Percentiles rank a stretch among this genome's conserved stretches.
These are phyloP conservation scores for Colletotrichum musae DNA, from an alignment of 2,329 filamentous ascomycete genomes.

Conservation along the genomic window DNA sequence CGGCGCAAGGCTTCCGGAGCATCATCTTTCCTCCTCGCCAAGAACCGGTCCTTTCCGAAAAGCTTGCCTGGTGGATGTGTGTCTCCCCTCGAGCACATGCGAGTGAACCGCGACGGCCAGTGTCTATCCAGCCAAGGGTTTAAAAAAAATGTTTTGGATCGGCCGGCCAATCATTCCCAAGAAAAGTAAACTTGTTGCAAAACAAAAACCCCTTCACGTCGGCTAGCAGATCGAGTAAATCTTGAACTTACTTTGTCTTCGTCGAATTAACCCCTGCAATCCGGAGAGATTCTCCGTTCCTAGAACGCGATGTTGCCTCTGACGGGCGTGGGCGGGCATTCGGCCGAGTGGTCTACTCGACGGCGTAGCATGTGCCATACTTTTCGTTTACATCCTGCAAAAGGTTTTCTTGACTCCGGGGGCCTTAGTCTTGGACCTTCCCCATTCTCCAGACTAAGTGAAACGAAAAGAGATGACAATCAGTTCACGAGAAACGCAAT, in stretches of 20 bases:
- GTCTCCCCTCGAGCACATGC: too few species aligned
- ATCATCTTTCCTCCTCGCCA: too few species aligned
- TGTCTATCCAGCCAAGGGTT: too few species aligned
- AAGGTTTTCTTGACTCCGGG: not conserved
- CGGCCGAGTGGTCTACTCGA: not conserved
- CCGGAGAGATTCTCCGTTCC: not conserved
- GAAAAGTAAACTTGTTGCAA: too few species aligned
- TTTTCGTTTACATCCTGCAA: not conserved
- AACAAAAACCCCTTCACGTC: too few species aligned
- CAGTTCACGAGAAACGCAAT: too few species aligned
- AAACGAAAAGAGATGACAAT: not conserved
- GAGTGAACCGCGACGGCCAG: too few species aligned
- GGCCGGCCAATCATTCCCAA: too few species aligned
- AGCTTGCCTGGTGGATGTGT: too few species aligned
- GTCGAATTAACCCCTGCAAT: not conserved
- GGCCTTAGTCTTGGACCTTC: conserved; percentile 3
- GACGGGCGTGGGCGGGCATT: not conserved
- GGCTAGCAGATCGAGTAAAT: not conserved
- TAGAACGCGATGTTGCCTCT: not conserved
- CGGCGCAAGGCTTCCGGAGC: too few species aligned
- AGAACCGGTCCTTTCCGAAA: too few species aligned
- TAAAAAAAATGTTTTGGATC: too few species aligned
- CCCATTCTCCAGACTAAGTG: not conserved
- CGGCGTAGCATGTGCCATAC: not conserved
- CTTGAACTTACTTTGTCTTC: not conserved